Base-by-base conservation (phyloP, 805 yeast species). In the Schwanniomyces polymorphus region DNA sequence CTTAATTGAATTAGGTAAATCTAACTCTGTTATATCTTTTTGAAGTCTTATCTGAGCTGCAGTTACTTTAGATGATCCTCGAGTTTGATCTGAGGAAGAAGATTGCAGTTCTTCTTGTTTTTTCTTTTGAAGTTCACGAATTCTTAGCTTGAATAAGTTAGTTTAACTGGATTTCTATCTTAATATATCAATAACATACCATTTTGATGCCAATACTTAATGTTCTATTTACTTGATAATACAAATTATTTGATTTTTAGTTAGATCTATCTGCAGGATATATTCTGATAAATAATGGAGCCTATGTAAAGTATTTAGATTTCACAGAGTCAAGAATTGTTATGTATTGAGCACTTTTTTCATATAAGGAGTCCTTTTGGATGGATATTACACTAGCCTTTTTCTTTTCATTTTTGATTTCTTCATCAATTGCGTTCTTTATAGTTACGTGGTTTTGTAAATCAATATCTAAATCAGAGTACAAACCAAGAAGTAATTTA, bases 11-110 rank as follows among this genome's bases (percentile, higher is more conserved):
- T 69, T 53, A 14, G 89, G 91, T 44, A 84, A 68, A 45, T 80
- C 80, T 47, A 88, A 71, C 59, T 86, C 95, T 7, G 85, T 80
- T 41, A 89, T 64, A 62, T 90, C 89, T 59, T 85, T 86, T 57
- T 88, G 91, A 16, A 86, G 80, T 42, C 96, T 74, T 21, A 88
- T 74, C 58, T 85, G 89, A 1, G 95, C 91, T 6, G 91, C 63
- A 7, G 66, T 59, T 14, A 70, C 69, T 52, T 62, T 62, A 16
- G 55, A 42, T n/a, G 18, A 48, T 35, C 9, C 46, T 8, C 21
- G 27, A 33, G 33, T 38, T 2, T 44, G 64, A 8, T 68, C 66
- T 50, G 54, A 52, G 2, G 55, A 69, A 7, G 65, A 62, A 11
- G 59, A 63, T 35, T 63, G 64, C 17, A 64, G 68, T 55, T 78